phyloP scores from a whole-genome alignment of 768 basidiomycete species.

The Leccinum truebloodii region DNA sequence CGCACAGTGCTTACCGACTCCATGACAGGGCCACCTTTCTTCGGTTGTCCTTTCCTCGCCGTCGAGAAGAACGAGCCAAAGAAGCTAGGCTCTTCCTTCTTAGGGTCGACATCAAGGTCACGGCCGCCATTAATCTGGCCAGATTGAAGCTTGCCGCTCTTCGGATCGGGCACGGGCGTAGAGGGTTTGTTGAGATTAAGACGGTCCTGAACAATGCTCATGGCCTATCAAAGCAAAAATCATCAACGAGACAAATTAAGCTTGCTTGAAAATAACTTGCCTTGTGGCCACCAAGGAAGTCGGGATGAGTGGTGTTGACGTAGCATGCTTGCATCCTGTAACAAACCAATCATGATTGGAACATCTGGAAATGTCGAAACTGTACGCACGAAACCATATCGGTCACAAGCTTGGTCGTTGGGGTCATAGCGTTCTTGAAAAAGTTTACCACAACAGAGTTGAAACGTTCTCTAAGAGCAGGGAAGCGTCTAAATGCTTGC shows the following conservation, averaged over 20 bases:
- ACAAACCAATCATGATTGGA: slow-evolving; percentile 6
- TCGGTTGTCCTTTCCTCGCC: slow-evolving; percentile 58
- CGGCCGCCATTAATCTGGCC: slow-evolving; percentile 86
- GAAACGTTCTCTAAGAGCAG: slow-evolving; percentile 95
- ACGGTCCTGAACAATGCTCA: slow-evolving; percentile 82
- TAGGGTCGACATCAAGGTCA: slow-evolving; percentile 88
- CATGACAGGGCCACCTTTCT: slow-evolving; percentile 61
- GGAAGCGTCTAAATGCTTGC: slow-evolving; percentile 96
- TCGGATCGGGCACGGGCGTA: slow-evolving; percentile 56
- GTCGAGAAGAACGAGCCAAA: slow-evolving; percentile 94
- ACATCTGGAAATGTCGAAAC: background rate
- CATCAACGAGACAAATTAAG: background rate
- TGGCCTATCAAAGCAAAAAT: slow-evolving; percentile 58
- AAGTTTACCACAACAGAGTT: slow-evolving; percentile 95
- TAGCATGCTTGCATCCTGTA: slow-evolving; percentile 96
- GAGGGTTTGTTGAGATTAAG: slow-evolving; percentile 81
- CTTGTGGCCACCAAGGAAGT: slow-evolving; percentile 96
- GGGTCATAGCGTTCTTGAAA: slow-evolving; percentile 91
- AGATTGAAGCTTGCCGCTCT: slow-evolving; percentile 60
- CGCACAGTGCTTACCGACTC: slow-evolving; percentile 47
- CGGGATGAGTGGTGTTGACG: slow-evolving; percentile 98
- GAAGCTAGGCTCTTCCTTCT: slow-evolving; percentile 90
- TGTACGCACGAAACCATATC: slow-evolving; percentile 86
- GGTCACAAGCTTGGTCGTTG: slow-evolving; percentile 91
- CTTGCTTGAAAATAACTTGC: slow-evolving; percentile 32